Evolutionary conservation across 108 stramenopile genomes (phyloP).

Genomic region (Cyclostephanos invisitatus): DNA sequence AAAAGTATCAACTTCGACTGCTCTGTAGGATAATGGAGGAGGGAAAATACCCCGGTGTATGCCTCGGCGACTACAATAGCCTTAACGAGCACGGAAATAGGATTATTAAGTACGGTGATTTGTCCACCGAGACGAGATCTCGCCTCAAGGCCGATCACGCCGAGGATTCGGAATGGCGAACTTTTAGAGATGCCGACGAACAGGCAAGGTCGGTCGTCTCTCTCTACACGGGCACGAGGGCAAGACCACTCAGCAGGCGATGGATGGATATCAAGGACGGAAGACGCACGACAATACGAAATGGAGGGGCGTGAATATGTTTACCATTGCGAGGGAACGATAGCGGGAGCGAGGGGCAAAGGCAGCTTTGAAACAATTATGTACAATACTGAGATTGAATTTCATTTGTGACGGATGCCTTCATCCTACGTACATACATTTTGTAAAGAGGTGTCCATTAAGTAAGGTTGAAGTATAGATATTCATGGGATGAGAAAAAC

Average conservation of each 20-base stretch:
- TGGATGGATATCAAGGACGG: background rate
- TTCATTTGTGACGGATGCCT: background rate
- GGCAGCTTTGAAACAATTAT: background rate
- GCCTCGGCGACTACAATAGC: background rate
- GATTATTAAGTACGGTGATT: background rate
- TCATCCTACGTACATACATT: too few relatives aligned
- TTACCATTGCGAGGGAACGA: too few relatives aligned
- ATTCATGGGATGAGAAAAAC: background rate
- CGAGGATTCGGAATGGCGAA: background rate
- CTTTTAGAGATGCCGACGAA: background rate
- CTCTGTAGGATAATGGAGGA: background rate
- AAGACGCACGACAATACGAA: background rate
- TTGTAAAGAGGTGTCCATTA: too few relatives aligned
- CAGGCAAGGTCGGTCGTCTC: background rate
- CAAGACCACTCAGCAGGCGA: background rate
- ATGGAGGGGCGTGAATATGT: background rate
- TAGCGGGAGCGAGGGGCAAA: background rate
- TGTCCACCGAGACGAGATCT: background rate
- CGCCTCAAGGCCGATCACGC: background rate
- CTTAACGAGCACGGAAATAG: background rate
- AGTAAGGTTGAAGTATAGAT: background rate
- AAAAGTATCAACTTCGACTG: background rate
- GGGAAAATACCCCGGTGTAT: background rate
- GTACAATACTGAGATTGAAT: background rate
- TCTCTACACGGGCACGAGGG: background rate